Evolutionary conservation across 2,329 filamentous ascomycete genomes (phyloP).

Genomic region (Chalara sp.): DNA sequence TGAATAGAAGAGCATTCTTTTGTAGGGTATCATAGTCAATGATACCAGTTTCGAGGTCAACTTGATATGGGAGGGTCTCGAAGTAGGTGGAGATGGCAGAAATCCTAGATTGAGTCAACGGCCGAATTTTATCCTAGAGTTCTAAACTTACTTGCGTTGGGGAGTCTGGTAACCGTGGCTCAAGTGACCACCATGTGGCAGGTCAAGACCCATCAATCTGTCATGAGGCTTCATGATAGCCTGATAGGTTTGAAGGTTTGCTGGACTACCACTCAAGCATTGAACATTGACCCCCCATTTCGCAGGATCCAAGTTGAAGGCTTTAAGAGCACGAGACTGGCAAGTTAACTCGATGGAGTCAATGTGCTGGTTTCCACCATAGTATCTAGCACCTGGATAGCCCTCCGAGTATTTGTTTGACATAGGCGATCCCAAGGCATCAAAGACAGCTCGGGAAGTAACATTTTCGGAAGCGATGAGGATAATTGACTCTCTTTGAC

Average conservation of each 20-base stretch:
- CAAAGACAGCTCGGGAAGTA: slow-evolving; percentile 95
- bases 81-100: slow-evolving; percentile 98
- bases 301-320: slow-evolving; percentile 77
- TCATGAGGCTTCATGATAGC: slow-evolving; percentile 94
- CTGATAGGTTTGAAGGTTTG: slow-evolving; percentile 97
- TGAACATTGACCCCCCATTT: slow-evolving; percentile 99
- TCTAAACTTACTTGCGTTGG: slow-evolving; percentile 65
- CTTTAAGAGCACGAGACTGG: slow-evolving; percentile 86
- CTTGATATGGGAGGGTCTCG: slow-evolving; percentile 94
- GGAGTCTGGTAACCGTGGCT: slow-evolving; percentile 98
- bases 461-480: slow-evolving; percentile 99
- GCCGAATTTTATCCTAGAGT: no score
- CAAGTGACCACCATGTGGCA: slow-evolving; percentile 92
- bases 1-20: slow-evolving; percentile 84
- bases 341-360: slow-evolving; percentile 93
- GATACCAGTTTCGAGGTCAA: slow-evolving; percentile 82
- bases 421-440: slow-evolving; percentile 91
- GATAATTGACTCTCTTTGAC: slow-evolving; percentile 96
- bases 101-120: slow-evolving; percentile 49
- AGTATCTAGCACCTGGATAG: slow-evolving; percentile 96
- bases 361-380: slow-evolving; percentile 98
- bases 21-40: slow-evolving; percentile 95
- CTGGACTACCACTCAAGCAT: slow-evolving; percentile 84
- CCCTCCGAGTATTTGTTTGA: slow-evolving; percentile 99
- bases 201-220: slow-evolving; percentile 93